phyloP scores from a whole-genome alignment of 2,329 filamentous ascomycete species.

The Chrysoporthe deuterocubensis region DNA sequence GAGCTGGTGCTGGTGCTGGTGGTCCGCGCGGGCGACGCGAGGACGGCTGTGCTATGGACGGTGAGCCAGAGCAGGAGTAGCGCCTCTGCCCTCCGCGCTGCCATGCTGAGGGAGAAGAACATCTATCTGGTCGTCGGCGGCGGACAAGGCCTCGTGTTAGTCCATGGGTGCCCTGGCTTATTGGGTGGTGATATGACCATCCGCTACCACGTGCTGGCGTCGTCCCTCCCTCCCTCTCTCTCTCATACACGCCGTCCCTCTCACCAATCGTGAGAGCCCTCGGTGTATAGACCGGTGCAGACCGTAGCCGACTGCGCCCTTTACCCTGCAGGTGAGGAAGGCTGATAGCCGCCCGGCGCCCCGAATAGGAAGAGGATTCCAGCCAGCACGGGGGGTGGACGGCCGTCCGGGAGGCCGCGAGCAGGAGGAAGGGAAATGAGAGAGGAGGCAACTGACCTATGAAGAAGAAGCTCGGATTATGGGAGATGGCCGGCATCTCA shows the following conservation, averaged over 20 bases:
- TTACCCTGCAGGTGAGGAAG: slow-evolving; percentile 10
- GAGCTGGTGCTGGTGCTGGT: not conserved
- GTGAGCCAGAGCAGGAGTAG: slow-evolving; percentile 23
- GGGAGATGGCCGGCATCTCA: slow-evolving; percentile 42
- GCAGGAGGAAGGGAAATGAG: slow-evolving; percentile 28
- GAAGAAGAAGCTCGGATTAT: slow-evolving; percentile 34
- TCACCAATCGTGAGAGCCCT: not conserved
- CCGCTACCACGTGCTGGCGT: not conserved
- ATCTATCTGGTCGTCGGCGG: slow-evolving; percentile 39
- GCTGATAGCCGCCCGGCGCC: slow-evolving; percentile 16
- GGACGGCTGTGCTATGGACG: not conserved
- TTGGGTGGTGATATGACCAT: not conserved
- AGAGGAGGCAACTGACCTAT: slow-evolving; percentile 38
- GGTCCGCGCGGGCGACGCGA: not conserved
- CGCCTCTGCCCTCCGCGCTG: slow-evolving; percentile 30
- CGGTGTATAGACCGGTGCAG: not conserved
- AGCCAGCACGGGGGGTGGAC: slow-evolving; percentile 3
- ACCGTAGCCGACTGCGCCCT: not conserved
- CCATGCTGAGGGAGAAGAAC: slow-evolving; percentile 49
- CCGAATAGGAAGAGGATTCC: slow-evolving; percentile 9
- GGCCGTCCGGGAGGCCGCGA: slow-evolving; percentile 12
- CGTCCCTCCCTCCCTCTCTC: not conserved
- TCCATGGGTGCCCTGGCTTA: not conserved
- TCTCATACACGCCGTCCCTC: not conserved
- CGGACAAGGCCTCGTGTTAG: not conserved